Conservation (phyloP, 768 basidiomycete genomes). For the Tricholoma sp. region DNA sequence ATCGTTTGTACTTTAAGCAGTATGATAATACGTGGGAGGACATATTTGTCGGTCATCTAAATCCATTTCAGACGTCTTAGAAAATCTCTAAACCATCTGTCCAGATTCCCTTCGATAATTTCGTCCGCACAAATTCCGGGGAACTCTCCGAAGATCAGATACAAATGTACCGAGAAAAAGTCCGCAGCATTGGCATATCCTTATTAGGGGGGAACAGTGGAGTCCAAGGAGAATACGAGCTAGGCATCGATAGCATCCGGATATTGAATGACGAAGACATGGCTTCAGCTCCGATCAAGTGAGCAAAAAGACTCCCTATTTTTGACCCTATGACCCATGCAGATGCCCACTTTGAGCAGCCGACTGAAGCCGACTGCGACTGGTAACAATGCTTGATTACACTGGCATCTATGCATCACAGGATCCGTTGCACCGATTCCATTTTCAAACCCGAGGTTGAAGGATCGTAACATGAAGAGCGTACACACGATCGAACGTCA, state of each 20-base stretch:
- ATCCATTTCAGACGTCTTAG: slow-evolving; percentile 11
- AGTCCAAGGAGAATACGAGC: slow-evolving; percentile 70
- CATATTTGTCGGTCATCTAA: slow-evolving; percentile 63
- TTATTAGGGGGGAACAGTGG: slow-evolving; percentile 82
- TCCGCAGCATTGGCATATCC: slow-evolving; percentile 83
- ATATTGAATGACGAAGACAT: slow-evolving; percentile 76
- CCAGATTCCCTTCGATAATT: slow-evolving; percentile 78
- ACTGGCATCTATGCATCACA: too few species aligned
- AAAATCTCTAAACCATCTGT: background rate
- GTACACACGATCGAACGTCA: too few species aligned
- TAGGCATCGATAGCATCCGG: slow-evolving; percentile 76
- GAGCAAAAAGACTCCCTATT: background rate
- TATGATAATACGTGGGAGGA: slow-evolving; percentile 74
- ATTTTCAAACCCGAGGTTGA: too few species aligned
- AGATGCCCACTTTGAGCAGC: background rate
- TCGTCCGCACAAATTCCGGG: slow-evolving; percentile 71
- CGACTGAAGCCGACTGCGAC: background rate
- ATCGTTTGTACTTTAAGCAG: slow-evolving; percentile 76
- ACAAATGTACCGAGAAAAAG: slow-evolving; percentile 65
- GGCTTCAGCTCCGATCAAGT: slow-evolving; percentile 22
- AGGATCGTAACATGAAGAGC: too few species aligned
- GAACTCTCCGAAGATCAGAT: slow-evolving; percentile 68
- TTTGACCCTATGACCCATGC: background rate
- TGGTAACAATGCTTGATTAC: background rate
- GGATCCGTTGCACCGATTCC: too few species aligned